Base-by-base conservation (phyloP, 1,284 basidiomycete genomes). In the Cutaneotrichosporon daszewskae region DNA sequence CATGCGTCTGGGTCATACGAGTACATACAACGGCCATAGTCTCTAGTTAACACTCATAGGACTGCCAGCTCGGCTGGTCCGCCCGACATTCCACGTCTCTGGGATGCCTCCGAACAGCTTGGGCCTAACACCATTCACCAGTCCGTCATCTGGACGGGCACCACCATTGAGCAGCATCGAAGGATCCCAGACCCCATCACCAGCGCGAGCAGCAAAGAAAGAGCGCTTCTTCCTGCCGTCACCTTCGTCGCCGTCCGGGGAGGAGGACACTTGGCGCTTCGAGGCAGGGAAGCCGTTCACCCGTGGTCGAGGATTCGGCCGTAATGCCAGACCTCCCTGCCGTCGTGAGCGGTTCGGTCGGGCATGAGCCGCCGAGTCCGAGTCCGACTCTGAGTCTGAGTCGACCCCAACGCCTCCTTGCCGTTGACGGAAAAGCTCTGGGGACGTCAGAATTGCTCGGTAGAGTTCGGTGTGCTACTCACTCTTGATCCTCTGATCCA, bases 401-500 rank as follows among this genome's bases (percentile, higher is more conserved):
- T 59, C 55, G 2, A 40, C 50, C 0, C 49, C n/a, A n/a, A n/a
- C 53, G 11, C 50, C 46, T 1, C 46, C 40, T 14, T 54, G 49
- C n/a, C 53, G 47, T 7, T 45, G 32, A 10, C 47, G 48, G 47
- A 57, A 48, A 24, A 58, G 45, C 35, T 55, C 60, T 63, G 37
- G 9, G 16, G 12, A 3, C n/a, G 27, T 35, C 16, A 45, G 49
- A 23, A 16, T 16, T 9, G 17, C 16, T 5, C 6, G 12, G 3
- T 16, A 13, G 12, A 11, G 4, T 19, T 3, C 10, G 23, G 7
- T n/a, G n/a, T n/a, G n/a, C n/a, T n/a, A 57, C 66, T 51, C 51
- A 69, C 68, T 66, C 45, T 60, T 57, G 26, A 73, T 58, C 27
- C 64, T 52, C 23, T 54, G 47, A 32, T 73, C 70, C n/a, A 69